Evolutionary conservation across 208 protist species (phyloP), one percentile per base, ranked within the genome.

Genomic region (Trypanosoma lewisi): DNA sequence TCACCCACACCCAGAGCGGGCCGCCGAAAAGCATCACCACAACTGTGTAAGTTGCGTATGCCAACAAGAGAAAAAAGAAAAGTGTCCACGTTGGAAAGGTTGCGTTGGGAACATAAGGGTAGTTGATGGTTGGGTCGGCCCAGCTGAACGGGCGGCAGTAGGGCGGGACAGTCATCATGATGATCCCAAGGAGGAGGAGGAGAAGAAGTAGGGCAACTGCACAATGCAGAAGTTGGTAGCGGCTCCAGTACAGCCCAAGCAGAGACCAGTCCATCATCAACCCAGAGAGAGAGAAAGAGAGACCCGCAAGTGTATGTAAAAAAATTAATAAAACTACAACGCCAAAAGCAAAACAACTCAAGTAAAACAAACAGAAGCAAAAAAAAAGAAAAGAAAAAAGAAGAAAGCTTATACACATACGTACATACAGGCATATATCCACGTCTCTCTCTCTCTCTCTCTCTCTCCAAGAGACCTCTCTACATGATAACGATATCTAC

Each of bases 61-160:
- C 70, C 45, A 88, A 80, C 1, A 78, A 19, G 21, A 79, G 27
- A 47, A 84, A 81, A 21, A 90, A 63, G 1, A 63, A 14, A 8
- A 81, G 50, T 6, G 71, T 47, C 42, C 73, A 23, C 11, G 82
- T 11, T 8, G 85, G 85, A 45, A 95, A 95, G 0, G 77, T 89
- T 8, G 58, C 68, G 63, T 89, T 70, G 0, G 9, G 36, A 11
- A 53, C 52, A 6, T 51, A 51, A 8, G 83, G 82, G 65, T 91
- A 81, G 48, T 52, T 45, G 49, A 95, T 92, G 11, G 74, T 80
- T 23, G 78, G 65, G 58, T 95, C 89, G 25, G 66, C 60, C 85
- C 89, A 95, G 12, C 76, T 66, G 34, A 95, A 94, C 5, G 77
- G 31, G 34, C 84, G 81, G 66, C 87, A 94, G 54, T 83, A 67